These are phyloP conservation scores for Yarrowia galli DNA, from an alignment of 1,139 yeast genomes.

Conservation along the genomic window DNA sequence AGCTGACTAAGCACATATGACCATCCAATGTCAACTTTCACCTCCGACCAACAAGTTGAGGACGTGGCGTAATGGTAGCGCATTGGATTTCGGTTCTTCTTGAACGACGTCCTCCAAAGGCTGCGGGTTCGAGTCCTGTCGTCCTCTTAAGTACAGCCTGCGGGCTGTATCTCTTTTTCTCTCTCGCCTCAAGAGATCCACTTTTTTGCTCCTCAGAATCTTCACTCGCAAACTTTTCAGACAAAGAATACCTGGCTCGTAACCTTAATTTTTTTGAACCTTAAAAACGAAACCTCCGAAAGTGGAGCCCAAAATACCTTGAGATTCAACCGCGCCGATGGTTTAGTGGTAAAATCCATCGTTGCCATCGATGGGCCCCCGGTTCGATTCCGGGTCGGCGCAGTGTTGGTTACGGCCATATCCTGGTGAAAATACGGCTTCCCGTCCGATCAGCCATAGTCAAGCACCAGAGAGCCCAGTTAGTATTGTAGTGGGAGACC, in stretches of 20 bases:
- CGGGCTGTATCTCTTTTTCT: neutral
- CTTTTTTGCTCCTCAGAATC: neutral
- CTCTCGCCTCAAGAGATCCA: neutral
- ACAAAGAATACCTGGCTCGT: neutral
- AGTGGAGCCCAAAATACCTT: neutral
- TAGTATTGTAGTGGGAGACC: slow-evolving; percentile 20
- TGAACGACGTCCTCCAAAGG: slow-evolving; percentile 26
- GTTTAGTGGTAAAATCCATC: slow-evolving; percentile 22
- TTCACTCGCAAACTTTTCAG: neutral
- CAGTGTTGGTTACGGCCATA: slow-evolving; percentile 10
- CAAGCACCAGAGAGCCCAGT: slow-evolving; percentile 15
- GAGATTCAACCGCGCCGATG: slow-evolving; percentile 2
- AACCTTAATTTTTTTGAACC: neutral
- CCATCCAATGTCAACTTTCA: neutral
- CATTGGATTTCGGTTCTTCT: slow-evolving; percentile 21
- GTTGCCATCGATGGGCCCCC: slow-evolving; percentile 26
- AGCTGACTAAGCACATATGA: neutral
- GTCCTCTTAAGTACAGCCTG: neutral
- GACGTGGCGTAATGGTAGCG: slow-evolving; percentile 27
- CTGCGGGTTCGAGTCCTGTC: slow-evolving; percentile 27
- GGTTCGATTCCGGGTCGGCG: slow-evolving; percentile 26
- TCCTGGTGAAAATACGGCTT: slow-evolving; percentile 22
- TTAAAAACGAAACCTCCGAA: neutral
- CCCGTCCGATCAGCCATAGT: slow-evolving; percentile 22
- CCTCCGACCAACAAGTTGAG: neutral